Conservation (phyloP, 305 asterid genomes). For the Rubia peregrina region DNA sequence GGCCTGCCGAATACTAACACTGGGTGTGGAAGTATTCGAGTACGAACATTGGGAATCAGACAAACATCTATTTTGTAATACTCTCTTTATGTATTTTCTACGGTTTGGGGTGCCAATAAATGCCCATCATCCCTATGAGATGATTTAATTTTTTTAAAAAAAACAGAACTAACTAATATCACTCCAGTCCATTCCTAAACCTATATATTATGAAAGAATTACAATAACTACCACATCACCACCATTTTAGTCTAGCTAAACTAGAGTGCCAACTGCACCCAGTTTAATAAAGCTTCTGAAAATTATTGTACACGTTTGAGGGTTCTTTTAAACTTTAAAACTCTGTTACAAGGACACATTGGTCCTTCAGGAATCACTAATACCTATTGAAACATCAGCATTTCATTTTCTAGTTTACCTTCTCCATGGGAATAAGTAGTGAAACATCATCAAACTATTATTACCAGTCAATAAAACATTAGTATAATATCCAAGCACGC, state of each 20-base stretch:
- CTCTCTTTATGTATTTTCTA: too few species aligned
- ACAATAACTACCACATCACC: not conserved
- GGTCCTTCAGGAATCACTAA: not conserved
- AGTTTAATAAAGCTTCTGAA: not conserved
- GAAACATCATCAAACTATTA: not conserved
- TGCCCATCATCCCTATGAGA: too few species aligned
- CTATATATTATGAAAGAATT: not conserved
- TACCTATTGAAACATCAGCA: not conserved
- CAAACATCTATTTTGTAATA: too few species aligned
- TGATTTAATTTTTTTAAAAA: not conserved
- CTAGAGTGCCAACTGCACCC: not conserved
- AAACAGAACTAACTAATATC: not conserved
- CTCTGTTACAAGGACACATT: not conserved
- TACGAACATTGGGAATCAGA: too few species aligned
- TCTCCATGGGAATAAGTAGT: not conserved
- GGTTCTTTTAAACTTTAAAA: not conserved
- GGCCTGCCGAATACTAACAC: too few species aligned
- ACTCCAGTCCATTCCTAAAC: not conserved
- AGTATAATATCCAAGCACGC: not conserved
- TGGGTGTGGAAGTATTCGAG: too few species aligned
- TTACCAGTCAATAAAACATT: not conserved
- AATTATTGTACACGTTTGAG: not conserved
- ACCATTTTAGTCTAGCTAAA: not conserved
- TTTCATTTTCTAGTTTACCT: constrained; percentile 3
- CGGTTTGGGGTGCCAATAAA: too few species aligned